These are phyloP conservation scores for Combretum micranthum DNA, from an alignment of 345 rosid species.

Conservation along the genomic window DNA sequence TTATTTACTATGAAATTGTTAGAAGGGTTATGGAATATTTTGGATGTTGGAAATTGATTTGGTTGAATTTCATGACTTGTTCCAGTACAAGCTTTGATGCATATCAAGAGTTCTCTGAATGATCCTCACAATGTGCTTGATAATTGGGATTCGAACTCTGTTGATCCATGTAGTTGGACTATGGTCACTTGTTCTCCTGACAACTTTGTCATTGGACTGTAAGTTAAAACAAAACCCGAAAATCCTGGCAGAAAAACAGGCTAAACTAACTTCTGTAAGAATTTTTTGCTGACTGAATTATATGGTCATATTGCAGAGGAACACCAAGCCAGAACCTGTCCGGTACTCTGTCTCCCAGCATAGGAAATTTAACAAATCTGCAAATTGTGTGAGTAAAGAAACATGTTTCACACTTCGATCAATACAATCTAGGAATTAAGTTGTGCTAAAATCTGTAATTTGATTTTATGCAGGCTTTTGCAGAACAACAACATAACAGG, in stretches of 20 bases:
- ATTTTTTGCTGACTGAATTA: background rate
- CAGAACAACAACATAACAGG: constrained; percentile 98
- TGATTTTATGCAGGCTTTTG: constrained; percentile 10
- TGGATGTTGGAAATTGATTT: background rate
- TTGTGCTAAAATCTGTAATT: background rate
- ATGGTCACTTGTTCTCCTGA: constrained; percentile 20
- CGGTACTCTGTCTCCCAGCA: constrained; percentile 23
- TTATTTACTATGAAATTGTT: too few relatives aligned
- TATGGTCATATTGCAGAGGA: constrained; percentile 11
- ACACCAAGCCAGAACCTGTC: constrained; percentile 18
- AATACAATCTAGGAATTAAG: too few relatives aligned
- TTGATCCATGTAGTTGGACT: constrained; percentile 23
- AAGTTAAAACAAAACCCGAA: background rate
- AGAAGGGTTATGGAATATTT: background rate
- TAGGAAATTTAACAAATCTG: constrained; percentile 20
- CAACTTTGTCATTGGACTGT: constrained; percentile 20
- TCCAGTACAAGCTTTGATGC: constrained; percentile 20
- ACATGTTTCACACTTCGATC: background rate
- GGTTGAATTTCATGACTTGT: background rate
- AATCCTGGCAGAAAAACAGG: too few relatives aligned
- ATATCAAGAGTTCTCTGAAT: constrained; percentile 9
- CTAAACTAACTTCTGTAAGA: background rate
- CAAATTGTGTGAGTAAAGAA: constrained; percentile 16
- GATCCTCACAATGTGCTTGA: constrained; percentile 18
- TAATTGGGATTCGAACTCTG: constrained; percentile 19